Base-by-base conservation (phyloP, 441 rosid genomes). In the Macaranga tanarius region DNA sequence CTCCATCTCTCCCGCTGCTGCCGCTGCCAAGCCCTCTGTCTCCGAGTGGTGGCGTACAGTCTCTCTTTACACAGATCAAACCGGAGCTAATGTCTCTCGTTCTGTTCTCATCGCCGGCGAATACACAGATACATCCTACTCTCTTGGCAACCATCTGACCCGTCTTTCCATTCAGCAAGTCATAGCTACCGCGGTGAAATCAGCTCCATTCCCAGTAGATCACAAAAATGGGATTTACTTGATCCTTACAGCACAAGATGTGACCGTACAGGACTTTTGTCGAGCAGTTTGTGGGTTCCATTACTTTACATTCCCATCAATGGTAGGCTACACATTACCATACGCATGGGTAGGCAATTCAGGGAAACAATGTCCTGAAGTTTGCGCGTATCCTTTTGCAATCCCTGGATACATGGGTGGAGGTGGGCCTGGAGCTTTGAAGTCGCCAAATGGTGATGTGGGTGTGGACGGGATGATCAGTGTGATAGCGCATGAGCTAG, bases 391-490 rank as follows among this genome's bases (percentile, higher is more conserved):
- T 51, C 97, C 98, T 0, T 93, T 93, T 25, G 98, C 98, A 8
- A 79, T 91, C 0, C 98, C 98, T 0, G 93, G 81, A 0, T 93
- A 91, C 75, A 93, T 93, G 98, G 91, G 82, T 4, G 88, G 89
- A 34, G 82, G 87, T 0, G 95, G 97, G 0, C 87, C 92, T 0
- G 88, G 85, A 2, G 79, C 84, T 9, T 75, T 90, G 66, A 61
- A 81, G 19, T 84, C 98, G 17, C 98, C 97, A 3, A 93, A 93
- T 62, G 89, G 92, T 6, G 97, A 91, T 22, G 82, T 90, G 5
- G 97, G 97, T 0, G 85, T 88, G 1, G 98, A 93, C 64, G 98
- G 96, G 47, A 93, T 93, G 98, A 85, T 93, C n/a, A 93, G 98
- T 71, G 97, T 93, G 70, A 93, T 93, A 17, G 98, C 87, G 9